phyloP scores from a whole-genome alignment of 495 filamentous ascomycete species.

The Daldinia bambusicola region DNA sequence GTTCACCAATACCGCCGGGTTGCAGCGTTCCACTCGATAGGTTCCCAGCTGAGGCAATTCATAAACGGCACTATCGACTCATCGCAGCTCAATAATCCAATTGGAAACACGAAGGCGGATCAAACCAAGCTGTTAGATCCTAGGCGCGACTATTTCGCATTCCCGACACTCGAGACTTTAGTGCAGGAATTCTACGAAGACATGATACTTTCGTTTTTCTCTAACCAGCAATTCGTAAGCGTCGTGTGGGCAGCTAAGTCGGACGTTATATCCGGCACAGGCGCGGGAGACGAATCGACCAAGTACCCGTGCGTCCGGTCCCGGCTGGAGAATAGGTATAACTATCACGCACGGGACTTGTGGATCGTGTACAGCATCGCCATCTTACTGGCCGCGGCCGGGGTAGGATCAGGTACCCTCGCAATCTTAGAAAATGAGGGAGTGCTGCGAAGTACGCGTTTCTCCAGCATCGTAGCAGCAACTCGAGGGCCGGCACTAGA shows the following conservation, averaged over 20 bases:
- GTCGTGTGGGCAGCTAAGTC: conserved; percentile 53
- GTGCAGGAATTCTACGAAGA: conserved; percentile 52
- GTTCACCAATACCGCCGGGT: conserved; percentile 44
- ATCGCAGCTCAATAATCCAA: conserved; percentile 46
- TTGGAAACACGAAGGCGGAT: conserved; percentile 49
- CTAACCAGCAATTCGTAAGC: conserved; percentile 35
- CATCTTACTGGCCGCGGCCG: conserved; percentile 43
- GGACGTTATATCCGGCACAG: conserved; percentile 38
- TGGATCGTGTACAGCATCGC: conserved; percentile 54
- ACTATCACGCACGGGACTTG: conserved; percentile 49
- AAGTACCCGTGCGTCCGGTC: conserved; percentile 49
- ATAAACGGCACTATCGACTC: conserved; percentile 51
- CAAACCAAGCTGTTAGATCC: conserved; percentile 52
- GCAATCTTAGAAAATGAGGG: conserved; percentile 50
- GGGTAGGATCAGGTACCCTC: conserved; percentile 39
- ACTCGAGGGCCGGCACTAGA: conserved; percentile 52
- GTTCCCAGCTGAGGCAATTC: conserved; percentile 46
- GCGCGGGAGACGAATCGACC: conserved; percentile 19
- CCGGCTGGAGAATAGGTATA: conserved; percentile 44
- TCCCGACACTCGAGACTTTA: conserved; percentile 24
- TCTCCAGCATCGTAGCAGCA: conserved; percentile 53
- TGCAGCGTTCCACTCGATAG: conserved; percentile 52
- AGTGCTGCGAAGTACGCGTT: conserved; percentile 48
- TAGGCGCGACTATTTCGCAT: conserved; percentile 46
- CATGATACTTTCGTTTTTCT: conserved; percentile 51